phyloP scores from a whole-genome alignment of 2,329 filamentous ascomycete species.

The Cordyceps militaris region DNA sequence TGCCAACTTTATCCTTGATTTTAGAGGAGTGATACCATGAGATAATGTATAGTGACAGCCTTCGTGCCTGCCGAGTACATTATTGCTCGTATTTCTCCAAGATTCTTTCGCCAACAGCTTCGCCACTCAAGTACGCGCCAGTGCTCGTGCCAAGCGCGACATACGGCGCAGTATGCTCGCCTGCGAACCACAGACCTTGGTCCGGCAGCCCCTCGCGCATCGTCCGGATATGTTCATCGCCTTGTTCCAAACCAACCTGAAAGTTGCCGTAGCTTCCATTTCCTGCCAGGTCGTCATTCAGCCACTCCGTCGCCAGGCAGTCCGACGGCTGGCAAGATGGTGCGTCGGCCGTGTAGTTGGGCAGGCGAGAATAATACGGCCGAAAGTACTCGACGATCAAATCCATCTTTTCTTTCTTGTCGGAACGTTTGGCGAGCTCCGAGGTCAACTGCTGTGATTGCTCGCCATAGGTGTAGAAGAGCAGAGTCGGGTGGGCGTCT shows the following conservation, averaged over 20 bases:
- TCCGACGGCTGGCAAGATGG: slow-evolving; percentile 55
- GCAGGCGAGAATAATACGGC: slow-evolving; percentile 72
- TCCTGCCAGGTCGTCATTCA: slow-evolving; percentile 70
- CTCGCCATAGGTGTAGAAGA: slow-evolving; percentile 73
- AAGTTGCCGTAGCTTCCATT: slow-evolving; percentile 83
- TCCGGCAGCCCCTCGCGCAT: slow-evolving; percentile 58
- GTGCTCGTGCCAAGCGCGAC: slow-evolving; percentile 82
- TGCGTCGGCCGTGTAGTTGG: slow-evolving; percentile 51
- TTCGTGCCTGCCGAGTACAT: not conserved
- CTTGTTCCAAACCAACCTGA: slow-evolving; percentile 63
- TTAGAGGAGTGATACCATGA: too few species aligned
- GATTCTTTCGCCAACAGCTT: slow-evolving; percentile 64
- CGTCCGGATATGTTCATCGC: slow-evolving; percentile 62
- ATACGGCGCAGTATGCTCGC: slow-evolving; percentile 87
- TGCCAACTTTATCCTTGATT: too few species aligned
- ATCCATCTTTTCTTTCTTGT: slow-evolving; percentile 41
- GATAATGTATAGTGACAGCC: not conserved
- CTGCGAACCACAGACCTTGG: slow-evolving; percentile 74
- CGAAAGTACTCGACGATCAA: slow-evolving; percentile 61
- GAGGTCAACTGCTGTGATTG: slow-evolving; percentile 50
- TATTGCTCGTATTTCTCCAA: slow-evolving; percentile 42
- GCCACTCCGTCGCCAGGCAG: slow-evolving; percentile 69
- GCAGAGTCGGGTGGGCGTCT: slow-evolving; percentile 67
- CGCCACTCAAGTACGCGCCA: slow-evolving; percentile 88
- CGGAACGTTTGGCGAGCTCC: slow-evolving; percentile 32